Evolutionary conservation across 2,329 filamentous ascomycete genomes (phyloP).

Genomic region (Blastomyces silverae): DNA sequence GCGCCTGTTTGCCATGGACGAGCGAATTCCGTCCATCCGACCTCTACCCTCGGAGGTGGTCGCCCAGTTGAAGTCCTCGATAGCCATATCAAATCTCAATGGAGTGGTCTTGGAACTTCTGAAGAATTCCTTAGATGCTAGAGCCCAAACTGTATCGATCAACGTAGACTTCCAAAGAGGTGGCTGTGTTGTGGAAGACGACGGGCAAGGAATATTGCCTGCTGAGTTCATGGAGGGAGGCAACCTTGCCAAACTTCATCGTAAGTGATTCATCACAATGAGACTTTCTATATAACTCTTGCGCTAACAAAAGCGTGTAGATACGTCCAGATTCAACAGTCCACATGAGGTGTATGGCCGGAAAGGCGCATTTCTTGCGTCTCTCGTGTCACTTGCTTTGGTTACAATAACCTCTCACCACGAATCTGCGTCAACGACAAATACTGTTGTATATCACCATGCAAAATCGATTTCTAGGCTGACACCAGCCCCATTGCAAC

Average conservation of each 20-base stretch:
- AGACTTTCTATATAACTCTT: neutral
- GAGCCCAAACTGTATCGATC: constrained; percentile 61
- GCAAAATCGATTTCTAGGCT: constrained; percentile 59
- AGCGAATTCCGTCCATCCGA: constrained; percentile 46
- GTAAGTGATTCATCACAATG: constrained; percentile 45
- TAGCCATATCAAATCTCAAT: constrained; percentile 67
- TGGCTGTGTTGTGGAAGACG: constrained; percentile 72
- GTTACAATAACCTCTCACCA: constrained; percentile 70
- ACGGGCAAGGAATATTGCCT: constrained; percentile 70
- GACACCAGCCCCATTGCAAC: constrained; percentile 53
- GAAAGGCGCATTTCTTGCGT: constrained; percentile 69
- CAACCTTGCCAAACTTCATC: constrained; percentile 64
- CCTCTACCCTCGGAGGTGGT: constrained; percentile 63
- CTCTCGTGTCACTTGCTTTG: constrained; percentile 67
- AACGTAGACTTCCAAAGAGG: constrained; percentile 68
- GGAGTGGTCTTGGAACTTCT: constrained; percentile 64
- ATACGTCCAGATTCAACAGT: constrained; percentile 65
- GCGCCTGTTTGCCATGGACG: constrained; percentile 7
- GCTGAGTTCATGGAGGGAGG: constrained; percentile 64
- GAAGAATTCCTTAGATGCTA: constrained; percentile 78
- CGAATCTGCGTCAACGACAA: constrained; percentile 42
- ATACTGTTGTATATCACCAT: constrained; percentile 63
- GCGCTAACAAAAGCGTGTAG: constrained; percentile 40
- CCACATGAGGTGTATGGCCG: constrained; percentile 53
- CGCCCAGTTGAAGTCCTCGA: constrained; percentile 77